phyloP scores from a whole-genome alignment of 352 stramenopile species.

The Globisporangium spinosum region DNA sequence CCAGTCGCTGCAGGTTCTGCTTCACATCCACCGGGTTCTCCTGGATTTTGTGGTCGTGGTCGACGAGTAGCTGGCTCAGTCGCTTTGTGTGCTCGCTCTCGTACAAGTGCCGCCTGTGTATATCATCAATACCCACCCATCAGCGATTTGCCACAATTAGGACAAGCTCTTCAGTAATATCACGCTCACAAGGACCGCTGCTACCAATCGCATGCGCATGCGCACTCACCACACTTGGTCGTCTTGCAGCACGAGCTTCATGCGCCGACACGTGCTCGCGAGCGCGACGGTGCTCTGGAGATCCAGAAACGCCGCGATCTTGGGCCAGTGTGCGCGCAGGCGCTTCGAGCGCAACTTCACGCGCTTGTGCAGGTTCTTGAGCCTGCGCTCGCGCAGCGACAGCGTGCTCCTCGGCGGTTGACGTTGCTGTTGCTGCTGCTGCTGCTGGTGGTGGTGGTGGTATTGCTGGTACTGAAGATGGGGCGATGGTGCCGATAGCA shows the following conservation, averaged over 20 bases:
- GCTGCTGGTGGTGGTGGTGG: not conserved
- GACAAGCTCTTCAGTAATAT: too few relatives aligned
- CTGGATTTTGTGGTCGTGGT: not conserved
- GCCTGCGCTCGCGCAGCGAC: constrained; percentile 33
- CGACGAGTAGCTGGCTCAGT: constrained; percentile 32
- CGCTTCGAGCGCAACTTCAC: constrained; percentile 59
- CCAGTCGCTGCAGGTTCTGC: constrained; percentile 41
- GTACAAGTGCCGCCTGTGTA: constrained; percentile 31
- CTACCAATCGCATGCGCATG: not conserved
- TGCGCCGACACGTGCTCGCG: constrained; percentile 30
- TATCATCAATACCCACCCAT: not conserved
- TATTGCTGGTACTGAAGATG: too few relatives aligned
- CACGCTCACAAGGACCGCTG: too few relatives aligned
- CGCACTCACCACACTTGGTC: constrained; percentile 39
- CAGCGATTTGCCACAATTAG: not conserved
- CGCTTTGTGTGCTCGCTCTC: constrained; percentile 25
- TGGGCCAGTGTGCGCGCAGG: constrained; percentile 40
- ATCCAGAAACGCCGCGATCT: constrained; percentile 34
- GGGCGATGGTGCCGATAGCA: not conserved
- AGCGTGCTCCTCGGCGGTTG: constrained; percentile 7
- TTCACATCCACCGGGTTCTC: constrained; percentile 13
- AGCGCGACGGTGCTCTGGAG: constrained; percentile 36
- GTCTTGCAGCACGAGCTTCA: constrained; percentile 37
- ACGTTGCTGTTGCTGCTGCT: not conserved
- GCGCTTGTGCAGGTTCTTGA: constrained; percentile 44